Evolutionary conservation across 2,329 filamentous ascomycete species (phyloP).

Genomic region (Emmonsiellopsis sp.): DNA sequence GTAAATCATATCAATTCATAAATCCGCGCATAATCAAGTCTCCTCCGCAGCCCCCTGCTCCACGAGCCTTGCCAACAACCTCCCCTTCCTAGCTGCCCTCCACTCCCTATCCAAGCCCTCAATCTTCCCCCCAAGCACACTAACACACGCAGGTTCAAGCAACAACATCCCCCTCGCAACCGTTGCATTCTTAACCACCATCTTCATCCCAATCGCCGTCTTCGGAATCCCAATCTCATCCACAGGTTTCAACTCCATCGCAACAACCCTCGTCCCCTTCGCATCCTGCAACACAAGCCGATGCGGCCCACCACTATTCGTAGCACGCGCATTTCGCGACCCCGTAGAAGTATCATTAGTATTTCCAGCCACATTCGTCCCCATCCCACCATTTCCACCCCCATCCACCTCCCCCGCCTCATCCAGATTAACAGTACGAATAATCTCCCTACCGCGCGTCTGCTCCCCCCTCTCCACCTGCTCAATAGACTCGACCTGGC

Average conservation of each 20-base stretch:
- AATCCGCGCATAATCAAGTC: neutral
- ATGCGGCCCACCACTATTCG: conserved; percentile 51
- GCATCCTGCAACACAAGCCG: conserved; percentile 76
- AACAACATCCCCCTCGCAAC: conserved; percentile 69
- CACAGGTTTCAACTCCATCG: conserved; percentile 61
- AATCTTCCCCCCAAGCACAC: conserved; percentile 80
- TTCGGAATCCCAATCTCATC: conserved; percentile 52
- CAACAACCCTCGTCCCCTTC: conserved; percentile 59
- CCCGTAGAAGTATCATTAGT: conserved; percentile 8
- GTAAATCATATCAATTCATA: neutral
- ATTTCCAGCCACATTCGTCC: conserved; percentile 9
- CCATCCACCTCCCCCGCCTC: conserved; percentile 25
- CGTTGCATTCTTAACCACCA: conserved; percentile 58
- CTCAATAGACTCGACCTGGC: conserved; percentile 67
- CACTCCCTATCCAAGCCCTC: conserved; percentile 72
- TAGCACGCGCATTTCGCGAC: conserved; percentile 5
- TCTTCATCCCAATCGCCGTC: conserved; percentile 69
- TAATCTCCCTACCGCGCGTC: conserved; percentile 65
- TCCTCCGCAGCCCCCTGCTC: neutral
- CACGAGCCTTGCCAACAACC: conserved; percentile 54
- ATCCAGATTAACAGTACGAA: conserved; percentile 57
- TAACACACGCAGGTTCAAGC: conserved; percentile 58
- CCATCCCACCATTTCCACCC: neutral
- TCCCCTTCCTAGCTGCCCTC: conserved; percentile 60
- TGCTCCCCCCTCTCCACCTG: conserved; percentile 43